Evolutionary conservation across 805 yeast genomes (phyloP), one percentile per base, ranked within the genome.

Genomic region (Scheffersomyces stipitis): DNA sequence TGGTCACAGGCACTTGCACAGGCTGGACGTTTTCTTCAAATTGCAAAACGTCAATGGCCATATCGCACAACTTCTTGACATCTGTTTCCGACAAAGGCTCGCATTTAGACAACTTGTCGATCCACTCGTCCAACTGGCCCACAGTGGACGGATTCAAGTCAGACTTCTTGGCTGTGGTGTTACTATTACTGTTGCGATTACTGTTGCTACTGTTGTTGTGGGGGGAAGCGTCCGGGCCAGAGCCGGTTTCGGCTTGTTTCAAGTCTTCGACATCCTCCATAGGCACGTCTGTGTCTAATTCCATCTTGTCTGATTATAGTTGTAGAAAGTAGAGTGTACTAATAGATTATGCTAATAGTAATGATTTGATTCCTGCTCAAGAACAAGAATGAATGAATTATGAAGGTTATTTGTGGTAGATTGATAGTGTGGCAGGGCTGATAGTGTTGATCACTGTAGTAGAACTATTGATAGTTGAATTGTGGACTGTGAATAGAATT

Each of bases 1-100:
- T 89, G 14, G 98, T 91, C 24, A 93, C 98, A 4, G 99, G 99
- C 6, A 89, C 91, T 45, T 79, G 80, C 31, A 91, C 96, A 1
- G 96, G 96, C 66, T 91, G 96, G 34, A 91, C 96, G 58, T 93
- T 91, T 51, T 86, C 90, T 68, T 90, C 97, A 50, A 81, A 83
- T 60, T 87, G 95, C 52, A 90, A 69, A 23, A 89, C 93, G 49
- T 90, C 96, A 41, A 84, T 81, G 16, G 96, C 96, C 93, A 86
- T 85, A 46, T 81, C 84, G 57, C 97, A 89, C 45, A 89, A 68
- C 52, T 76, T 73, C 47, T 80, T 80, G 16, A 90, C 95, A 42
- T 86, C 89, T 24, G 77, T 80, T 64, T 89, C 96, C 26, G 80
- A 69, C 40, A 89, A 71, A 14, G 91, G 89, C 62, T 87, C 85